phyloP scores from a whole-genome alignment of 345 rosid genomes.

The Physaria fendleri region DNA sequence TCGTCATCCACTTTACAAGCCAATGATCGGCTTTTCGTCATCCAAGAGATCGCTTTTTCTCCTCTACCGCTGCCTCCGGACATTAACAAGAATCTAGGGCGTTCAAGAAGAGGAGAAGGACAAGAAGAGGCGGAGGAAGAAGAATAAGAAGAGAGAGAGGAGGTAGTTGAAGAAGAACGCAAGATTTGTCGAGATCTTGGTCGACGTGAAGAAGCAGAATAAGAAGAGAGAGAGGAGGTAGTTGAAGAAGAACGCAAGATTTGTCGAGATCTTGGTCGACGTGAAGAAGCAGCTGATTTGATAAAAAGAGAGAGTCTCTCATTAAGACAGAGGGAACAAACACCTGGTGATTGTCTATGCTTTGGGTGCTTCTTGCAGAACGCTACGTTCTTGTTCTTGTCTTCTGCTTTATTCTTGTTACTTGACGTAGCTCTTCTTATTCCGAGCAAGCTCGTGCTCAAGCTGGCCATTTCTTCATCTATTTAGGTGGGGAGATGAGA shows the following conservation, averaged over 20 bases:
- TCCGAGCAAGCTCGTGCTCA: slow-evolving; percentile 26
- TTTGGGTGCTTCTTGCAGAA: slow-evolving; percentile 31
- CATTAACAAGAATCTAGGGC: slow-evolving; percentile 1
- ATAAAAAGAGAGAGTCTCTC: slow-evolving; percentile 23
- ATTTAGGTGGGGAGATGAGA: not conserved
- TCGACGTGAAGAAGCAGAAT: slow-evolving; percentile 5
- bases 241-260: slow-evolving; percentile 20
- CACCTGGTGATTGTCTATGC: slow-evolving; percentile 33
- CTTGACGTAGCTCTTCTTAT: slow-evolving; percentile 14
- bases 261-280: slow-evolving; percentile 4
- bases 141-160: slow-evolving; percentile 13
- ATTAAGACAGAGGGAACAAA: slow-evolving; percentile 30
- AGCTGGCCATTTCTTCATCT: slow-evolving; percentile 25
- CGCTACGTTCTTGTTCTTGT: slow-evolving; percentile 9
- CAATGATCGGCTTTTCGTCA: slow-evolving; percentile 24
- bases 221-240: slow-evolving; percentile 17
- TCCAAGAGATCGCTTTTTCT: slow-evolving; percentile 16
- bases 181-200: slow-evolving; percentile 3
- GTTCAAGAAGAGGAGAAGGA: slow-evolving; percentile 26
- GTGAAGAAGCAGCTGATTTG: slow-evolving; percentile 11
- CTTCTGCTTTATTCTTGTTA: slow-evolving; percentile 13
- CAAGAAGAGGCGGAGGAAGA: slow-evolving; percentile 31
- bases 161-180: slow-evolving; percentile 21
- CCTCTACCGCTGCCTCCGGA: slow-evolving; percentile 12
- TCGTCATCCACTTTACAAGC: slow-evolving; percentile 22